Conservation (phyloP, 2,329 filamentous ascomycete genomes). For the Chrysosporium queenslandicum region DNA sequence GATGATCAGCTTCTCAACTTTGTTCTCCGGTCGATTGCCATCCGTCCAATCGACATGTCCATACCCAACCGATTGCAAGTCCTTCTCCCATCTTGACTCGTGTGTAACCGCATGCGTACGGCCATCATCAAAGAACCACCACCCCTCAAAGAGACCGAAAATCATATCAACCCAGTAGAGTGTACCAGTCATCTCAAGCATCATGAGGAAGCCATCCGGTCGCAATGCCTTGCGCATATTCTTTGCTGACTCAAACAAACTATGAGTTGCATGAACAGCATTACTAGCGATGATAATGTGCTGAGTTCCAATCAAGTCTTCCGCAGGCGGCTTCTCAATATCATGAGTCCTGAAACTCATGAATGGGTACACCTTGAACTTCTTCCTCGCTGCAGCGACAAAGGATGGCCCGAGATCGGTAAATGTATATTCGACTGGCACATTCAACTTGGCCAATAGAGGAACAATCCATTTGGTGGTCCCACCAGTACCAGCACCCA, state of each 20-base stretch:
- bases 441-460: constrained; percentile 21
- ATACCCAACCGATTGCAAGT: constrained; percentile 5
- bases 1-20: constrained; percentile 8
- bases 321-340: constrained; percentile 24
- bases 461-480: constrained; percentile 28
- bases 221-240: constrained; percentile 23
- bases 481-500: constrained; percentile 22
- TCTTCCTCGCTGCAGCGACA: constrained; percentile 27
- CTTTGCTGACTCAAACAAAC: constrained; percentile 14
- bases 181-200: constrained; percentile 26
- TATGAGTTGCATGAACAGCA: constrained; percentile 27
- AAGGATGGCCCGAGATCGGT: constrained; percentile 32
- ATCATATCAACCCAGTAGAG: constrained; percentile 29
- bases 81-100: constrained; percentile 7
- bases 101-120: constrained; percentile 8
- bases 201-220: constrained; percentile 23
- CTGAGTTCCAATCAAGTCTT: constrained; percentile 16
- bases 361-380: constrained; percentile 24
- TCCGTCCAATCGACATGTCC: constrained; percentile 9
- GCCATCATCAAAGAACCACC: constrained; percentile 31
- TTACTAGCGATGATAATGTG: constrained; percentile 27
- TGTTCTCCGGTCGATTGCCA: constrained; percentile 6
- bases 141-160: constrained; percentile 33
- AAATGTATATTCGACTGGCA: constrained; percentile 33
- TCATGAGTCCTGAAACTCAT: constrained; percentile 28